phyloP scores from a whole-genome alignment of 495 filamentous ascomycete species.

The Cercophora samala region DNA sequence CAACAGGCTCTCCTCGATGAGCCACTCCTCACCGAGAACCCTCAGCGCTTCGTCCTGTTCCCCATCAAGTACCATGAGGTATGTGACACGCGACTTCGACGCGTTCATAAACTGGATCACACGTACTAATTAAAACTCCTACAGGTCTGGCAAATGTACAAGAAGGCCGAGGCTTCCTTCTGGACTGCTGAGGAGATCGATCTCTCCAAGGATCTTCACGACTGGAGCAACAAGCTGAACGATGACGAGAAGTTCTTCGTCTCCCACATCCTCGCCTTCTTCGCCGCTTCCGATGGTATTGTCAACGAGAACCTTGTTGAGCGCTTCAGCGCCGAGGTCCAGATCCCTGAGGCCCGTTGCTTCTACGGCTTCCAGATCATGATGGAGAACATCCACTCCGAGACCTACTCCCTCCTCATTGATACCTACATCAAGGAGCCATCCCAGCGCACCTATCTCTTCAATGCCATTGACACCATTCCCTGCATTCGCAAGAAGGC shows the following conservation, averaged over 20 bases:
- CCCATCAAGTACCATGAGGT: slow-evolving; percentile 99
- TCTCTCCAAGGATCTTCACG: slow-evolving; percentile 95
- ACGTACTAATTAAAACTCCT: slow-evolving; percentile 25
- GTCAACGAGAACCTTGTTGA: slow-evolving; percentile 99
- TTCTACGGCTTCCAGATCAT: slow-evolving; percentile 99
- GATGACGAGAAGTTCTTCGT: slow-evolving; percentile 98
- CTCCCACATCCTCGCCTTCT: slow-evolving; percentile 98
- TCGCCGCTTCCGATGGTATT: slow-evolving; percentile 98
- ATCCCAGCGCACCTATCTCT: slow-evolving; percentile 89
- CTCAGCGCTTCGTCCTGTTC: slow-evolving; percentile 94
- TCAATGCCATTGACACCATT: slow-evolving; percentile 96
- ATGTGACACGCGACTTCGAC: slow-evolving; percentile 57
- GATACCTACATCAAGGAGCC: slow-evolving; percentile 99
- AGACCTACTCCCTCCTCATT: slow-evolving; percentile 98
- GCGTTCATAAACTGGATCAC: slow-evolving; percentile 60
- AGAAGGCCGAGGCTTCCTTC: slow-evolving; percentile 99
- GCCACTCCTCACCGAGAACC: slow-evolving; percentile 93
- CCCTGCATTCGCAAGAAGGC: slow-evolving; percentile 97
- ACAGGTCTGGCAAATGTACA: slow-evolving; percentile 99
- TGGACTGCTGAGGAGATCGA: slow-evolving; percentile 99
- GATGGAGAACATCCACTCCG: slow-evolving; percentile 99
- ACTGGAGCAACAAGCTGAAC: slow-evolving; percentile 97
- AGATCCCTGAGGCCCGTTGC: slow-evolving; percentile 96
- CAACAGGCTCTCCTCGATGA: slow-evolving; percentile 75
- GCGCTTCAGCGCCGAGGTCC: slow-evolving; percentile 95